Conservation (phyloP, 169 alveolate species). For the Eimeria sp. region DNA sequence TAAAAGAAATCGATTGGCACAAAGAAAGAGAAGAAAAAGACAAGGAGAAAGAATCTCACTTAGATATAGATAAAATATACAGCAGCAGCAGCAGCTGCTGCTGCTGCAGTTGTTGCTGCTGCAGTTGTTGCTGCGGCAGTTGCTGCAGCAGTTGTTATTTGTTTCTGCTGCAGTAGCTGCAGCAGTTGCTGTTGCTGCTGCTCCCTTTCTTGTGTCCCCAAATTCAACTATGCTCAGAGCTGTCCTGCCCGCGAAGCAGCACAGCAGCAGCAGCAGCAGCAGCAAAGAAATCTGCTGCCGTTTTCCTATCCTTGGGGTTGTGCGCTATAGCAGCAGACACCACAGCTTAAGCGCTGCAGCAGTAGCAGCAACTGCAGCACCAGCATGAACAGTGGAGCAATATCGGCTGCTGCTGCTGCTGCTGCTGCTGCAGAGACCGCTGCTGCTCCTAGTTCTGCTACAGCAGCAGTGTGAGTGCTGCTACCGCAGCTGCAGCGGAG, state of each 20-base stretch:
- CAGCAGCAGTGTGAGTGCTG: background rate
- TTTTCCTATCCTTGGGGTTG: background rate
- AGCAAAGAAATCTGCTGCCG: background rate
- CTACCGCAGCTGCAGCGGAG: background rate
- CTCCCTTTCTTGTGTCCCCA: too few species aligned
- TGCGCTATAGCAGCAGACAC: background rate
- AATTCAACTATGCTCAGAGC: too few species aligned
- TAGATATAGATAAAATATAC: slow-evolving; percentile 18
- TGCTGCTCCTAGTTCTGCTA: background rate
- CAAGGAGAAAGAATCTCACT: slow-evolving; percentile 57
- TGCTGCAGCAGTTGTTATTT: too few species aligned
- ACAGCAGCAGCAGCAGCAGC: background rate
- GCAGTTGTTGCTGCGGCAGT: too few species aligned
- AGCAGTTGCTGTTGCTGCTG: too few species aligned
- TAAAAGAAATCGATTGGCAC: slow-evolving; percentile 42
- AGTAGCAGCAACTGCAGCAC: background rate
- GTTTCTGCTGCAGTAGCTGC: too few species aligned
- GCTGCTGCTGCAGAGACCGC: background rate
- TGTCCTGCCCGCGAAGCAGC: too few species aligned
- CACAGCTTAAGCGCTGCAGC: background rate
- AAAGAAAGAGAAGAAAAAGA: slow-evolving; percentile 31
- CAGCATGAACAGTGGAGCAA: background rate
- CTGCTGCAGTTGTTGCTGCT: too few species aligned
- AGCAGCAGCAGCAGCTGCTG: too few species aligned
- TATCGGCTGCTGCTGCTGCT: too few species aligned